Percentiles rank a stretch among this genome's conserved stretches.
These are phyloP conservation scores for Bothriochloa decipiens DNA, from an alignment of 176 grass and related monocot genomes.

Conservation along the genomic window DNA sequence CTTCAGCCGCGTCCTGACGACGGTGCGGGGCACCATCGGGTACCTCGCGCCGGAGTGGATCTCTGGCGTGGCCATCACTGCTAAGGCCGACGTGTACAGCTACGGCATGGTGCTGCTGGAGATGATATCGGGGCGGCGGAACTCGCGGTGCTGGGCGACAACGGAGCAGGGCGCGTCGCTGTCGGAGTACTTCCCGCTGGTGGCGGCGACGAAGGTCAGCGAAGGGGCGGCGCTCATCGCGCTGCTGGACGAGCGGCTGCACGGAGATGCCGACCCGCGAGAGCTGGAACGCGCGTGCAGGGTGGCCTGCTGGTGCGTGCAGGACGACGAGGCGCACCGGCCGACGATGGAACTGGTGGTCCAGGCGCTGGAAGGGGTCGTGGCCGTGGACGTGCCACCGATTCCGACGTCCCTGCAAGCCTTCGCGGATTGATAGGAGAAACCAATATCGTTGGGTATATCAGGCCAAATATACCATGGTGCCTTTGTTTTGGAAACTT, in stretches of 20 bases:
- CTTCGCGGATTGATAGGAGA: background rate
- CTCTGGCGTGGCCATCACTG: constrained; percentile 47
- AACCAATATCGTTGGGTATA: no score
- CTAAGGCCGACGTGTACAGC: constrained; percentile 23
- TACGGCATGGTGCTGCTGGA: constrained; percentile 57
- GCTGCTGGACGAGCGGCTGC: constrained; percentile 45
- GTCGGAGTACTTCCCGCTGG: constrained; percentile 40
- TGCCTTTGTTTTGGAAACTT: background rate
- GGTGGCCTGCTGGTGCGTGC: constrained; percentile 69
- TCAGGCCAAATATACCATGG: background rate
- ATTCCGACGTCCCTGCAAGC: constrained; percentile 41
- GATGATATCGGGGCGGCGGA: constrained; percentile 56
- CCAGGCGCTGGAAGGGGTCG: constrained; percentile 45
- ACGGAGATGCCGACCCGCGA: constrained; percentile 19
- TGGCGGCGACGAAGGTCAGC: constrained; percentile 35
- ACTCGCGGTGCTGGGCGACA: background rate
- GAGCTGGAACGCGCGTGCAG: constrained; percentile 52
- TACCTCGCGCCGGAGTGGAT: constrained; percentile 81
- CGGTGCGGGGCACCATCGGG: constrained; percentile 52
- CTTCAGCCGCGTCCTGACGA: constrained; percentile 54
- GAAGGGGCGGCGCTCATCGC: constrained; percentile 15
- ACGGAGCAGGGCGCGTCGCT: background rate
- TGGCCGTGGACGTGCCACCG: constrained; percentile 42
- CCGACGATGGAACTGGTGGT: constrained; percentile 53
- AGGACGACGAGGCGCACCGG: constrained; percentile 46